phyloP scores from a whole-genome alignment of 805 yeast genomes.

The Yarrowia sp. region DNA sequence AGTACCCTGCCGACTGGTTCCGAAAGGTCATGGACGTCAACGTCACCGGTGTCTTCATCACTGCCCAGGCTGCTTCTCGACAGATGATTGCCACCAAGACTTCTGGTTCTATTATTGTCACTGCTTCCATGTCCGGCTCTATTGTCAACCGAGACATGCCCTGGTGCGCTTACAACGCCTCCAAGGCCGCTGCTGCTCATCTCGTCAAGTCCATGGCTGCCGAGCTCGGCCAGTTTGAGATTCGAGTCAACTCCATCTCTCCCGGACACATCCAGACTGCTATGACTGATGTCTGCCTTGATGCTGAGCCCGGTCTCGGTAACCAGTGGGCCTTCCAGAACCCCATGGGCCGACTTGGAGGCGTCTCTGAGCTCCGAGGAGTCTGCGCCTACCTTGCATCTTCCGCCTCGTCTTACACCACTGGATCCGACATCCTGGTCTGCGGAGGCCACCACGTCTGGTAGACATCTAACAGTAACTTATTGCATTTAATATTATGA shows the following conservation, averaged over 20 bases:
- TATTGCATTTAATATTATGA: slow-evolving; percentile 20
- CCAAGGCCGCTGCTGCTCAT: slow-evolving; percentile 85
- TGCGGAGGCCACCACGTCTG: slow-evolving; percentile 88
- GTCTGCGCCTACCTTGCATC: slow-evolving; percentile 71
- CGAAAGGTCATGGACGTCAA: slow-evolving; percentile 64
- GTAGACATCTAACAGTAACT: slow-evolving; percentile 41
- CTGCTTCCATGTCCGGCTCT: slow-evolving; percentile 87
- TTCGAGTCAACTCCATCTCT: slow-evolving; percentile 72
- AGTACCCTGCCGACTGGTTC: slow-evolving; percentile 59
- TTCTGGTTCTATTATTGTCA: slow-evolving; percentile 73
- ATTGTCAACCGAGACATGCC: slow-evolving; percentile 81
- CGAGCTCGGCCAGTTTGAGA: slow-evolving; percentile 77
- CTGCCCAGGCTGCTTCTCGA: slow-evolving; percentile 66
- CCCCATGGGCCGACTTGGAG: slow-evolving; percentile 82
- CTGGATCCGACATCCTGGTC: slow-evolving; percentile 78
- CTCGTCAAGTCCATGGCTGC: slow-evolving; percentile 71
- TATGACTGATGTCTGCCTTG: slow-evolving; percentile 66
- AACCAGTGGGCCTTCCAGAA: slow-evolving; percentile 69
- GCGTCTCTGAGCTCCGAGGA: slow-evolving; percentile 79
- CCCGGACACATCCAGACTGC: slow-evolving; percentile 84
- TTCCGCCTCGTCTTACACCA: slow-evolving; percentile 73
- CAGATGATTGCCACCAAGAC: slow-evolving; percentile 49
- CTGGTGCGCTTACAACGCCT: slow-evolving; percentile 80
- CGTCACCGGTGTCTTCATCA: slow-evolving; percentile 66
- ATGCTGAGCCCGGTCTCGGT: slow-evolving; percentile 51